Conservation (phyloP, 2,329 filamentous ascomycete genomes). For the Beauveria bassiana region DNA sequence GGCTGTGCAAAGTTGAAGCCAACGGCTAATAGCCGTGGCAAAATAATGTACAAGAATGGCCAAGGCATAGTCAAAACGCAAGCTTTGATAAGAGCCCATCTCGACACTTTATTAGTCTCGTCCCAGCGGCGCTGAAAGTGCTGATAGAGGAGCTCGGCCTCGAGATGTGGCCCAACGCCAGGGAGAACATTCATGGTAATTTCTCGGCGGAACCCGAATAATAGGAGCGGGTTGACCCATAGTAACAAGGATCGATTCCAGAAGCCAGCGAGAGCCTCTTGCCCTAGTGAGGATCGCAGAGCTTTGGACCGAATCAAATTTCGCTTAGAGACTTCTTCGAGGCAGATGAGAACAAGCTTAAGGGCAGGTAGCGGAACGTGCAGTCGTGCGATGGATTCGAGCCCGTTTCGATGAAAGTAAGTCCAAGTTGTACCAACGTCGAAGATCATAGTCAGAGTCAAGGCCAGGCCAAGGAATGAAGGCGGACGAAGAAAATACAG, state of each 20-base stretch:
- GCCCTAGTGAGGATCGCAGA: conserved; percentile 12
- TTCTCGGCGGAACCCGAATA: not conserved
- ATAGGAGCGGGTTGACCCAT: not conserved
- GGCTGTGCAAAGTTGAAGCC: conserved; percentile 9
- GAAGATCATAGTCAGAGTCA: conserved; percentile 24
- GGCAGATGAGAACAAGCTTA: conserved; percentile 21
- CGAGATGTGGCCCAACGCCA: not conserved
- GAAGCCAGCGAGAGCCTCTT: conserved; percentile 16
- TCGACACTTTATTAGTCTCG: not conserved
- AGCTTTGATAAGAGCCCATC: not conserved
- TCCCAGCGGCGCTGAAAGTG: not conserved
- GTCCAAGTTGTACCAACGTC: conserved; percentile 26
- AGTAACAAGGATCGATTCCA: conserved; percentile 10
- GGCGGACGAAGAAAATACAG: conserved; percentile 24
- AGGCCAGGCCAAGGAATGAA: conserved; percentile 22
- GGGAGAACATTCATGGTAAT: not conserved
- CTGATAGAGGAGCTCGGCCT: not conserved
- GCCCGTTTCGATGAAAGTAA: conserved; percentile 21
- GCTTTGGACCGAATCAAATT: not conserved
- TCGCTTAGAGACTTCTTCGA: conserved; percentile 26
- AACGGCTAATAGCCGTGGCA: not conserved
- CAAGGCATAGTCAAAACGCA: not conserved
- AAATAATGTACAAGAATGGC: not conserved
- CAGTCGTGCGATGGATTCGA: conserved; percentile 18
- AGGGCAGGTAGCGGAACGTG: conserved; percentile 19